Conservation (phyloP, 768 basidiomycete species). For the Boletus rubroflammeus region DNA sequence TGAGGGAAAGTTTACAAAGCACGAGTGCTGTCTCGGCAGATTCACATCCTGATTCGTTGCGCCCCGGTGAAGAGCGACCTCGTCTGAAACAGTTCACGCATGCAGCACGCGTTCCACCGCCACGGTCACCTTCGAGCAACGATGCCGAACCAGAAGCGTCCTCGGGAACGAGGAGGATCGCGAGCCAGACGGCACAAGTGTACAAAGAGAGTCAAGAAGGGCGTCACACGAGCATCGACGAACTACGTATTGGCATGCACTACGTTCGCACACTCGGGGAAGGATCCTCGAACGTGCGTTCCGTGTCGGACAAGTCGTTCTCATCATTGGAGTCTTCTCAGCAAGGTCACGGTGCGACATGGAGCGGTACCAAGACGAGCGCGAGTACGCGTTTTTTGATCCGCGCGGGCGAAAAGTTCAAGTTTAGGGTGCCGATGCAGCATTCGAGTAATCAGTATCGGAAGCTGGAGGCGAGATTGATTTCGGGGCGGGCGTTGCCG, state of each 20-base stretch:
- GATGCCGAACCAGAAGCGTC: slow-evolving; percentile 20
- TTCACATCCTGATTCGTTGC: slow-evolving; percentile 32
- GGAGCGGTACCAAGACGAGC: slow-evolving; percentile 25
- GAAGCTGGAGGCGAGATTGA: slow-evolving; percentile 46
- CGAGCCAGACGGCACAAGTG: slow-evolving; percentile 66
- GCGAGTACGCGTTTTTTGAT: slow-evolving; percentile 42
- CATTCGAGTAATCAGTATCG: slow-evolving; percentile 26
- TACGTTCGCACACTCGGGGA: slow-evolving; percentile 69
- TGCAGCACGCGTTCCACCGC: slow-evolving; percentile 61
- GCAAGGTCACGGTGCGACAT: slow-evolving; percentile 29
- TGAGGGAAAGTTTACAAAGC: slow-evolving; percentile 53
- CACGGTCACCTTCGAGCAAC: slow-evolving; percentile 40
- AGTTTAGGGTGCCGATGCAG: slow-evolving; percentile 49
- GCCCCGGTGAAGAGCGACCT: slow-evolving; percentile 40
- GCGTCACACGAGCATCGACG: slow-evolving; percentile 50
- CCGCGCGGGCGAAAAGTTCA: slow-evolving; percentile 56
- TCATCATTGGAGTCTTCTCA: slow-evolving; percentile 63
- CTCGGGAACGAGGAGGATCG: slow-evolving; percentile 39
- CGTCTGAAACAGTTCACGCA: slow-evolving; percentile 71
- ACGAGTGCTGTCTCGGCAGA: slow-evolving; percentile 35
- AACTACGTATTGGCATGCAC: slow-evolving; percentile 63
- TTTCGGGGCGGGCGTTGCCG: slow-evolving; percentile 52
- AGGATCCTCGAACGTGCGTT: slow-evolving; percentile 35
- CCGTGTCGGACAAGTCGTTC: slow-evolving; percentile 45
- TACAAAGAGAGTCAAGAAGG: slow-evolving; percentile 37